Evolutionary conservation across 768 basidiomycete genomes (phyloP), one percentile per base, ranked within the genome.

Genomic region (Leccinellum albellum): DNA sequence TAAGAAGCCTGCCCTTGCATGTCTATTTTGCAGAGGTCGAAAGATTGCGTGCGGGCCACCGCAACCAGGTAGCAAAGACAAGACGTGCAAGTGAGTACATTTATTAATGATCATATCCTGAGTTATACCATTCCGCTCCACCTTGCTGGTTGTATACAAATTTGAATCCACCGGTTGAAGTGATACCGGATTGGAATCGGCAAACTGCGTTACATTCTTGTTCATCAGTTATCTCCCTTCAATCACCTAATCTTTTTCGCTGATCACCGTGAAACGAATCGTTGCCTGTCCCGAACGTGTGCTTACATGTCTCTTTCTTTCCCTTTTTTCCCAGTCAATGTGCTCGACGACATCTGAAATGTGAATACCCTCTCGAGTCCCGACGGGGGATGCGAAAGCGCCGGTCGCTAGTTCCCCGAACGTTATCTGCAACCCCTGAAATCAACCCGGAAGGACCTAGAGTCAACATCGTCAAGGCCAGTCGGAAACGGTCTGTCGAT

Each of bases 1-100:
- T 53, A 83, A 82, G 73, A 86, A 86, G 59, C 85, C 85, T 15
- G 77, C 81, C 3, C 73, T 86, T 1, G 85, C 85, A 1, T 86
- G 85, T 60, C 72, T 84, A 6, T 87, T 87, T 64, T 87, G 85
- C 64, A 76, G 85, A 40, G 84, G 83, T 6, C 75, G 85, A 42
- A 87, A 87, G 72, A 87, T 87, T 50, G 86, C 86, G 9, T 87
- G 86, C 58, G 85, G 86, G 0, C 80, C 84, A 12, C 82, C 84
- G 3, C 62, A 76, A 13, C 76, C 79, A 1, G 80, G 78, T 9
- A 82, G 79, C 60, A 73, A 74, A 50, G 81, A 83, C 59, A 77
- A 77, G 58, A 82, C 83, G 0, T 87, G 85, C 84, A 85, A 85
- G 86, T 86, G 62, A 77, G 85, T 79, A 20, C 24, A 35, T 48